Evolutionary conservation across 306 rosid species (phyloP), one percentile per base, ranked within the genome.

Genomic region (Cicer pinnatifidum): DNA sequence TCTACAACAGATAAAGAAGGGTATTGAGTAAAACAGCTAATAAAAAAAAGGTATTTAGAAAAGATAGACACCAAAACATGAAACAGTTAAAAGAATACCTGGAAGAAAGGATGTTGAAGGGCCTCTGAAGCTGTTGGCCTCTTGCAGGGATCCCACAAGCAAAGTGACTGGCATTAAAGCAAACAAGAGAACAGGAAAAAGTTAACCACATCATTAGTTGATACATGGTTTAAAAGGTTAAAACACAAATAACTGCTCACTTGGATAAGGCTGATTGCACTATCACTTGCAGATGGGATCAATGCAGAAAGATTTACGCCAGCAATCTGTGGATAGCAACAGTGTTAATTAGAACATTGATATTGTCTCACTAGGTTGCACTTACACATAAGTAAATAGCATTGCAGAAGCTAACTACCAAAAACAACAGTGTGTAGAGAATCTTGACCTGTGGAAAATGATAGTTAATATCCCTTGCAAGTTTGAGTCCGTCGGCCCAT

Each of bases 91-190:
- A 70, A 62, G 64, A 19, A 11, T 47, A 89, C 99, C 92, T 91
- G 96, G 67, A 95, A 95, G 91, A 95, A 95, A 79, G 97, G 97
- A 84, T 95, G 97, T 71, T 91, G 99, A 71, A 95, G 99, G 73
- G 89, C 97, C 86, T 85, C 97, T 20, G 79, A 76, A 78, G 99
- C 97, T 9, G 97, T 75, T 62, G 99, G 99, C 86, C 99, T 95
- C 85, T 85, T 91, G 79, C 83, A 79, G 9, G 99, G 97, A 84
- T 95, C 99, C 99, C 99, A 95, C 3, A 96, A 90, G 81, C 97
- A 91, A 75, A 95, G 99, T 33, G 93, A 85, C 99, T 95, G 54
- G 50, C 51, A 88, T 50, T 3, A 4, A 16, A 57, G 20, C n/a
- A 71, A 8, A 61, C 15, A 52, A 57, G 12, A 72, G 33, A 17